Evolutionary conservation across 208 protist genomes (phyloP).

Genomic region (Leishmania aethiopica): DNA sequence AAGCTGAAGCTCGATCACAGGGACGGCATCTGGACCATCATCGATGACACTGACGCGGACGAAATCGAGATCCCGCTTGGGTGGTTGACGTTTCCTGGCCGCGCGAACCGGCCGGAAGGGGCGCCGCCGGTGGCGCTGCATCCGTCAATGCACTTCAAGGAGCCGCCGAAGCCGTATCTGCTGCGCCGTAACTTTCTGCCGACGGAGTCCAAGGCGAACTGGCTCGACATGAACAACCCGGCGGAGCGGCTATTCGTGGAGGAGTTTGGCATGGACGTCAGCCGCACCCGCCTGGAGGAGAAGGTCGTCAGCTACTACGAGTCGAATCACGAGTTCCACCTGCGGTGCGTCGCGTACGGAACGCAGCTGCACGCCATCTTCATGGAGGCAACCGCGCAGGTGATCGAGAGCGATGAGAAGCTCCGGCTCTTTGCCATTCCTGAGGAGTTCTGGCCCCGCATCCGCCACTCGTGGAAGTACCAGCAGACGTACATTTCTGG

Average conservation of each 20-base stretch:
- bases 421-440: slow-evolving; percentile 75
- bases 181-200: slow-evolving; percentile 62
- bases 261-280: slow-evolving; percentile 83
- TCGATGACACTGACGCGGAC: slow-evolving; percentile 60
- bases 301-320: slow-evolving; percentile 79
- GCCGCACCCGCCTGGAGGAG: slow-evolving; percentile 59
- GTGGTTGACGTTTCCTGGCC: slow-evolving; percentile 85
- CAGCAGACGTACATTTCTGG: slow-evolving; percentile 81
- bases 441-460: slow-evolving; percentile 82
- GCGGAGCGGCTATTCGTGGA: slow-evolving; percentile 79
- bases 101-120: slow-evolving; percentile 53
- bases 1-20: slow-evolving; percentile 56
- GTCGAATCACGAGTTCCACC: slow-evolving; percentile 74
- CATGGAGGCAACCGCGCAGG: slow-evolving; percentile 83
- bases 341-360: slow-evolving; percentile 64
- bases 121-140: slow-evolving; percentile 52
- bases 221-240: slow-evolving; percentile 79
- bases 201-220: slow-evolving; percentile 48
- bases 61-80: slow-evolving; percentile 69
- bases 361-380: slow-evolving; percentile 83
- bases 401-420: slow-evolving; percentile 77
- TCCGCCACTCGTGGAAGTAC: slow-evolving; percentile 80
- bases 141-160: slow-evolving; percentile 59
- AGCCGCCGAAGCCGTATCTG: slow-evolving; percentile 52
- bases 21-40: slow-evolving; percentile 64